phyloP scores from a whole-genome alignment of 164 flowering plant genomes.

The Stephania yunnanensis region DNA sequence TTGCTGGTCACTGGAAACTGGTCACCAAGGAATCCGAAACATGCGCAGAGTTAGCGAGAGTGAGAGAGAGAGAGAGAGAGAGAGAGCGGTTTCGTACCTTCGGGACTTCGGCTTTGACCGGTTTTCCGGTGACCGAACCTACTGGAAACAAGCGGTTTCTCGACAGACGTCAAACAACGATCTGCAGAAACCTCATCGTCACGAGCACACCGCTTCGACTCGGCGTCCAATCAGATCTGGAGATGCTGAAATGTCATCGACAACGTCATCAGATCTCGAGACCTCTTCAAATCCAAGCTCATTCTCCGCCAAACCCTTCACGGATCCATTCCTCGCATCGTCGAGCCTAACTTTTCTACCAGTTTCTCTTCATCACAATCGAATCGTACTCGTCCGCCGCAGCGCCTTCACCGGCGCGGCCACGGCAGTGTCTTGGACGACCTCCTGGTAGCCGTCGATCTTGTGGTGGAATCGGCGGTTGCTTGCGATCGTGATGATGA shows the following conservation, averaged over 20 bases:
- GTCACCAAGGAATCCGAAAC: no score
- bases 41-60: conserved; percentile 7
- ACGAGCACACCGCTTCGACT: conserved; percentile 25
- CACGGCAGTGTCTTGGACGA: no score
- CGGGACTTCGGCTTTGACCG: conserved; percentile 56
- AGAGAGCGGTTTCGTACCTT: conserved; percentile 36
- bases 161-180: conserved; percentile 5
- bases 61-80: conserved; percentile 1
- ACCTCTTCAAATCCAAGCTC: conserved; percentile 5
- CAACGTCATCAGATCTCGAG: conserved; percentile 3
- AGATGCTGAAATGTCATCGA: conserved; percentile 25
- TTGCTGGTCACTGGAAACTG: no score
- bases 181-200: conserved; percentile 22
- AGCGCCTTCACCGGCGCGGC: background rate
- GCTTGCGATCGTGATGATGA: conserved; percentile 81
- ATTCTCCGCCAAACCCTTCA: conserved; percentile 2
- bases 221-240: conserved; percentile 23
- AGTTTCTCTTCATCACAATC: background rate
- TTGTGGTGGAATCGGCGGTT: conserved; percentile 44
- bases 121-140: conserved; percentile 54
- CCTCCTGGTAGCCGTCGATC: background rate
- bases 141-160: conserved; percentile 54
- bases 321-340: background rate
- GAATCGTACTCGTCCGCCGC: conserved; percentile 7
- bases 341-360: background rate